These are phyloP conservation scores for Butyriboletus appendiculatus DNA, from an alignment of 1,284 basidiomycete species.

Conservation along the genomic window DNA sequence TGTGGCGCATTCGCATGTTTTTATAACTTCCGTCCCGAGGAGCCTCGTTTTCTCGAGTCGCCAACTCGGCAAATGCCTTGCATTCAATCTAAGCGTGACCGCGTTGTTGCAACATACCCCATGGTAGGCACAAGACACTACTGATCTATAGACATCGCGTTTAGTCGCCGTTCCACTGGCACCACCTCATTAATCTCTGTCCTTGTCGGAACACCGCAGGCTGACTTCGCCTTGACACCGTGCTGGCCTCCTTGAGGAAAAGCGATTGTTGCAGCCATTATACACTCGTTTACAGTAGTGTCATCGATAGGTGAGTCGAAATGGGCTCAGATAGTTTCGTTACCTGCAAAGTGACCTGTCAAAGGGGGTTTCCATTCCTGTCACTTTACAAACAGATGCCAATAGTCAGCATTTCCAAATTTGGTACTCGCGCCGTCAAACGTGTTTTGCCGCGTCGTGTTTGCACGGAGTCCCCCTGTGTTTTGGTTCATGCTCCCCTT, in stretches of 20 bases:
- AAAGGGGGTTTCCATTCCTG: slow-evolving; percentile 19
- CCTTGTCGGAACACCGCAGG: not conserved
- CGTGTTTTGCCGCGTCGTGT: slow-evolving; percentile 4
- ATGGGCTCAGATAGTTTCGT: not conserved
- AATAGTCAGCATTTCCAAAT: slow-evolving; percentile 21
- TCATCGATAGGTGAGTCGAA: not conserved
- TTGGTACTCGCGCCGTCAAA: slow-evolving; percentile 2
- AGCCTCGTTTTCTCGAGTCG: not conserved
- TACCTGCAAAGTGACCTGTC: not conserved
- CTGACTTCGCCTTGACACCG: not conserved
- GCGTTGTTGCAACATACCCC: not conserved
- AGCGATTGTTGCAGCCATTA: not conserved
- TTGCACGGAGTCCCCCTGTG: slow-evolving; percentile 19
- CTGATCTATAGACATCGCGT: too few relatives aligned
- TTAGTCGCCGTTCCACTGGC: not conserved
- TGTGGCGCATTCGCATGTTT: not conserved
- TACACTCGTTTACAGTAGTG: too few relatives aligned
- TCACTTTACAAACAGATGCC: slow-evolving; percentile 12
- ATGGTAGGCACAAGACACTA: not conserved
- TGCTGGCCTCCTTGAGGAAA: not conserved
- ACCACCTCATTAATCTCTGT: not conserved
- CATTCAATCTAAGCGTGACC: not conserved
- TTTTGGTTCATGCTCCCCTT: slow-evolving; percentile 4
- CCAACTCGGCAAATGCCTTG: not conserved
- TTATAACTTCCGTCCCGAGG: slow-evolving; percentile 1